Percentiles rank a stretch among this genome's conserved stretches.
phyloP scores from a whole-genome alignment of 305 asterid genomes.

The Rubia occidens region DNA sequence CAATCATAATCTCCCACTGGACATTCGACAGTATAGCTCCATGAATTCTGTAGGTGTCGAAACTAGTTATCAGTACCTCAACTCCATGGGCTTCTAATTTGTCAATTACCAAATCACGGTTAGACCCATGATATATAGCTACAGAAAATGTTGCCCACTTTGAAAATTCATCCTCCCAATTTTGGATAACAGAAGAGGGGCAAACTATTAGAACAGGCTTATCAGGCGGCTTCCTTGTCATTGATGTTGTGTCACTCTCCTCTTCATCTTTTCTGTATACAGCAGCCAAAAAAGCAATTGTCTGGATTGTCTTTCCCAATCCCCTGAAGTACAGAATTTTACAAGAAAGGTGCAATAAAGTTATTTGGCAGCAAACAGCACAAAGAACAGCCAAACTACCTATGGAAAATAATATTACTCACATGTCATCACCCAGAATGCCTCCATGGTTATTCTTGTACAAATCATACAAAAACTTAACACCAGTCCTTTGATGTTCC shows the following conservation, averaged over 20 bases:
- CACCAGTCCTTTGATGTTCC: slow-evolving; percentile 89
- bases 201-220: slow-evolving; percentile 67
- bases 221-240: slow-evolving; percentile 19
- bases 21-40: slow-evolving; percentile 54
- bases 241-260: slow-evolving; percentile 23
- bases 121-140: slow-evolving; percentile 77
- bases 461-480: slow-evolving; percentile 65
- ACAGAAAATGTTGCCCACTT: slow-evolving; percentile 77
- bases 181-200: slow-evolving; percentile 87
- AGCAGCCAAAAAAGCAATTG: slow-evolving; percentile 91
- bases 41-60: slow-evolving; percentile 83
- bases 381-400: not conserved
- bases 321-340: slow-evolving; percentile 49
- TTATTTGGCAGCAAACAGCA: slow-evolving; percentile 3
- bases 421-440: slow-evolving; percentile 94
- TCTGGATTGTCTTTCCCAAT: slow-evolving; percentile 91
- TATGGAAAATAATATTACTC: slow-evolving; percentile 23
- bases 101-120: slow-evolving; percentile 66
- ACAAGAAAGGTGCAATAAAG: slow-evolving; percentile 10
- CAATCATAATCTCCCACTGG: slow-evolving; percentile 70
- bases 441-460: slow-evolving; percentile 91
- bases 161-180: slow-evolving; percentile 90
- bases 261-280: slow-evolving; percentile 64
- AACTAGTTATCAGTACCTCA: slow-evolving; percentile 81
- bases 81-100: slow-evolving; percentile 50